A percentile compares a stretch with the other conserved stretches of the same genome.
Conservation (phyloP, 2,329 filamentous ascomycete genomes). For the Scedosporium aurantiacum region DNA sequence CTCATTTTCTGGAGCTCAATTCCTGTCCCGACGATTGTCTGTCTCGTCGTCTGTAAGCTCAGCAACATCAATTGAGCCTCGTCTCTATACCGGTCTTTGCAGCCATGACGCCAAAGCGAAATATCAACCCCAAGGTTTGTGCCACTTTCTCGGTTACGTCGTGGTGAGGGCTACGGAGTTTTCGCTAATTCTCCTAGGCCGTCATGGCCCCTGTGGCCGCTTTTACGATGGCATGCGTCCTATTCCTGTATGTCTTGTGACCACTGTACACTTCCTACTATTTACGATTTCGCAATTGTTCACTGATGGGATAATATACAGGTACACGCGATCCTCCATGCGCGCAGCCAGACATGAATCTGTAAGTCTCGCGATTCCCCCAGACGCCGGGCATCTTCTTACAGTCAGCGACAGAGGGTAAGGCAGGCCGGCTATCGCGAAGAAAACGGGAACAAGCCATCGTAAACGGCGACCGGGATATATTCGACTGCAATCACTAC, state of each 20-base stretch:
- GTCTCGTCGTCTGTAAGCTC: neutral
- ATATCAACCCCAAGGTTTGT: slow-evolving; percentile 10
- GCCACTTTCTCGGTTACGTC: neutral
- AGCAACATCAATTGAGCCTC: slow-evolving; percentile 14
- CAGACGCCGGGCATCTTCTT: neutral
- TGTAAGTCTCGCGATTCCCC: slow-evolving; percentile 12
- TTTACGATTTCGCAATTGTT: neutral
- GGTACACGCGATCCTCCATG: slow-evolving; percentile 31
- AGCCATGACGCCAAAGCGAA: slow-evolving; percentile 8
- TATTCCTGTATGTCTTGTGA: slow-evolving; percentile 29
- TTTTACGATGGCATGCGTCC: slow-evolving; percentile 40
- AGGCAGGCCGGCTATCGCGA: neutral
- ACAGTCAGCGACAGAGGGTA: neutral
- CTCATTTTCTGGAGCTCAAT: neutral
- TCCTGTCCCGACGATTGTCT: neutral
- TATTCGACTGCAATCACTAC: neutral
- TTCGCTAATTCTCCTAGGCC: slow-evolving; percentile 19
- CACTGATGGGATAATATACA: slow-evolving; percentile 9
- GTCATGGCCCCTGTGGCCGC: slow-evolving; percentile 40
- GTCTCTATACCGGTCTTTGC: neutral
- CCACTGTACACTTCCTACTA: neutral
- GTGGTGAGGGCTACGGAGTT: neutral
- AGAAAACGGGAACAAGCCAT: neutral
- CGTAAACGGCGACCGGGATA: neutral
- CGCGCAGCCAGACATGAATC: slow-evolving; percentile 24